Evolutionary conservation across 2,329 filamentous ascomycete species (phyloP).

Genomic region (Colletotrichum filicis): DNA sequence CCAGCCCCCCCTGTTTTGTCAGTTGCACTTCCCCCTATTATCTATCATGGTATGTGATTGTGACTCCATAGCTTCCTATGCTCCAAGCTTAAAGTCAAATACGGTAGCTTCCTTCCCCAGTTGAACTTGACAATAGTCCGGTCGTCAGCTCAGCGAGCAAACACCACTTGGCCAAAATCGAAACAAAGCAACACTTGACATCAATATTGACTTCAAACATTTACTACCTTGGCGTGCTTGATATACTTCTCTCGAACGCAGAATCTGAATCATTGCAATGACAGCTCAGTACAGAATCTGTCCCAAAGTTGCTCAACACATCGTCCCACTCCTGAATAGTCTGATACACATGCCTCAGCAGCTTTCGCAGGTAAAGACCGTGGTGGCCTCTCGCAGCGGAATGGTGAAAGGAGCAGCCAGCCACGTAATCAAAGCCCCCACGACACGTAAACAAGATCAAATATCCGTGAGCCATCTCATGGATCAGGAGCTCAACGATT

Average conservation of each 20-base stretch:
- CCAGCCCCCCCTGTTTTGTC: no score
- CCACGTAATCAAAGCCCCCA: neutral
- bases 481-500: constrained; percentile 44
- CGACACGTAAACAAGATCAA: constrained; percentile 10
- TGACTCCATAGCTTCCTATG: no score
- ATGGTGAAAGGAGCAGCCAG: neutral
- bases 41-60: no score
- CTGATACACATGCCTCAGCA: constrained; percentile 12
- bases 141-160: no score
- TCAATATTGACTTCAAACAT: no score
- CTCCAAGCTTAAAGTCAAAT: no score
- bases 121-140: no score
- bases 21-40: no score
- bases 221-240: neutral
- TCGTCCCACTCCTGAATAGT: constrained; percentile 13
- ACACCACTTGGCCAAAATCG: no score
- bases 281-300: neutral
- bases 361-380: neutral
- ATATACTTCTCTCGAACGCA: neutral
- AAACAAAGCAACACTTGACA: no score
- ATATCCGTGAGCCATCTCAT: constrained; percentile 35
- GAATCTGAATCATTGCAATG: neutral
- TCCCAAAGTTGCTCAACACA: neutral
- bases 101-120: no score
- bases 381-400: neutral